Evolutionary conservation across 2,329 filamentous ascomycete species (phyloP), one percentile per base, ranked within the genome.

Genomic region (Drechmeria coniospora): DNA sequence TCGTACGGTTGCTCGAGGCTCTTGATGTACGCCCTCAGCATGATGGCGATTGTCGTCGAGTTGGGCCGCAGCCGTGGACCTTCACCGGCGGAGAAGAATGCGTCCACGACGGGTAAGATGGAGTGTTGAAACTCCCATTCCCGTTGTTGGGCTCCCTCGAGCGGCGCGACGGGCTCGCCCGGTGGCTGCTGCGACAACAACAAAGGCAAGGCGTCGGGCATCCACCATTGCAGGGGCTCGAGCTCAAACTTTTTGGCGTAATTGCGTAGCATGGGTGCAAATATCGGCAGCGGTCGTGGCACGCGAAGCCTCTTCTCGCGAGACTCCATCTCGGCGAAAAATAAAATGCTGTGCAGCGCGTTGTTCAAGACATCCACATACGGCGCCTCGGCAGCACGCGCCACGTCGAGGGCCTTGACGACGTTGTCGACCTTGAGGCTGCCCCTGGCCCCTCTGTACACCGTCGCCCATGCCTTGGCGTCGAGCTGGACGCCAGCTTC

Each of bases 391-490:
- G 76, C 58, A 24, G 78, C 60, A 18, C 57, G 54, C 23, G 50
- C 53, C 1, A 57, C 40, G 8, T 53, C 55, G 16, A 55, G 35
- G 1, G 50, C 43, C 18, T 41, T 41, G 11, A 35, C 31, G n/a
- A 83, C 57, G 15, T 62, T 61, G 3, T 57, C 48, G 4, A 62
- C 55, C 34, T 80, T 63, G 15, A 59, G 50, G 13, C 59, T 58
- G 4, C 47, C 45, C 38, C 82, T 81, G 28, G 79, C 77, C 18
- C 77, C 76, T 32, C 75, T 68, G 23, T 92, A 63, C 19, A 93
- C 57, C 16, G 73, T 72, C 1, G 73, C 61, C 45, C 75, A 81
- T 0, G 81, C 76, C 36, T 71, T 65, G 0, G 54, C 53, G 46
- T 92, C 74, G 0, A 80, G 68, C 29, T 65, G 47, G 11, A 80